phyloP scores from a whole-genome alignment of 257 asterid species.

The Galeopsis tetrahit region DNA sequence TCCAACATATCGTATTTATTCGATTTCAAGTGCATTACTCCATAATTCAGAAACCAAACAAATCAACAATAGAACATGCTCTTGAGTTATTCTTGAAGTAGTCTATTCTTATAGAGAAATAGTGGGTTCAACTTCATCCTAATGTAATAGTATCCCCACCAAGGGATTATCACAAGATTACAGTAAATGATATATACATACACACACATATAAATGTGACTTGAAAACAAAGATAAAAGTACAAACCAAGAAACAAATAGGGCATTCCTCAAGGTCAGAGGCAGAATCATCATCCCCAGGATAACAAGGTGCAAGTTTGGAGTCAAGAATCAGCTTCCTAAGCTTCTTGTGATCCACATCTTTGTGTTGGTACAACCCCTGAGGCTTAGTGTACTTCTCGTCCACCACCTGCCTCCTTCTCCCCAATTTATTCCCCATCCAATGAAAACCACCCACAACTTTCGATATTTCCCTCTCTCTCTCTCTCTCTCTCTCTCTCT shows the following conservation, averaged over 20 bases:
- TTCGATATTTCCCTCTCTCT: constrained; percentile 12
- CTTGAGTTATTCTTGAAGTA: constrained; percentile 15
- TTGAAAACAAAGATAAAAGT: constrained; percentile 3
- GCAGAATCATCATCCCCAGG: constrained; percentile 93
- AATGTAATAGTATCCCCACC: not conserved
- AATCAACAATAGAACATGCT: not conserved
- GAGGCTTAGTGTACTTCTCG: constrained; percentile 99
- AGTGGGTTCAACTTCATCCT: not conserved
- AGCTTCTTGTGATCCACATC: constrained; percentile 99
- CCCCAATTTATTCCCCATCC: constrained; percentile 98
- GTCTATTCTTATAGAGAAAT: not conserved
- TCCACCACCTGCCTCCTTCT: constrained; percentile 94
- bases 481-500: not conserved
- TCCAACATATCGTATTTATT: not conserved
- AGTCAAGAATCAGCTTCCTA: constrained; percentile 85
- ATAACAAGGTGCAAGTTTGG: constrained; percentile 97
- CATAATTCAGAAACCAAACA: constrained; percentile 10
- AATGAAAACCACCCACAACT: constrained; percentile 32
- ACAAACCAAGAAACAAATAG: constrained; percentile 99
- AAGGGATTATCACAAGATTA: constrained; percentile 5
- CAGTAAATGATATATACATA: not conserved
- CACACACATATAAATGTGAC: not conserved
- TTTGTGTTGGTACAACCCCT: constrained; percentile 93
- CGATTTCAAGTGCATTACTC: constrained; percentile 17
- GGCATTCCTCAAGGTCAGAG: constrained; percentile 92